phyloP scores from a whole-genome alignment of 805 yeast genomes.

The Wickerhamiella brachini region DNA sequence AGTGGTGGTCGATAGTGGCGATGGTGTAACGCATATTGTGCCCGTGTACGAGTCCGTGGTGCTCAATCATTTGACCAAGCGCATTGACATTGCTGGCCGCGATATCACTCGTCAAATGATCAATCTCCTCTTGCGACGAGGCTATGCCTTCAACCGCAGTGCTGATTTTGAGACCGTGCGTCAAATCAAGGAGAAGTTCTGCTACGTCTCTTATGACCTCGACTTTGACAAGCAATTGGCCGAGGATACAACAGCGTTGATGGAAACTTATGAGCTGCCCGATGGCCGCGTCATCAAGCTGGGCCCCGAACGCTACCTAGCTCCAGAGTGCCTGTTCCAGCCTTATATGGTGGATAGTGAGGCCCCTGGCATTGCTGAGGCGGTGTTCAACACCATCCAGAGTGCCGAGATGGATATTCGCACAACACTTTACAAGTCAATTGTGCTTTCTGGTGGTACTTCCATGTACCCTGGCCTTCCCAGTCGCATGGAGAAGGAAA shows the following conservation, averaged over 20 bases:
- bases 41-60: conserved; percentile 97
- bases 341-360: conserved; percentile 91
- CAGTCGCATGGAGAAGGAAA: conserved; percentile 84
- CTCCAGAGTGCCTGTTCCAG: conserved; percentile 94
- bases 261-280: conserved; percentile 84
- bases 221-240: conserved; percentile 79
- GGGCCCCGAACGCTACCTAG: conserved; percentile 92
- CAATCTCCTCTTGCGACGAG: conserved; percentile 81
- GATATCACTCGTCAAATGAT: conserved; percentile 95
- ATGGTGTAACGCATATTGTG: conserved; percentile 96
- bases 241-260: conserved; percentile 88
- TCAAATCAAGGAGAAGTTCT: conserved; percentile 89
- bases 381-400: conserved; percentile 82
- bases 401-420: conserved; percentile 90
- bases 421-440: conserved; percentile 75
- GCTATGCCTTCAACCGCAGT: conserved; percentile 94
- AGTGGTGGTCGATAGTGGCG: conserved; percentile 97
- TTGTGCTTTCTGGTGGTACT: conserved; percentile 94
- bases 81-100: conserved; percentile 95
- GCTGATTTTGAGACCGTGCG: conserved; percentile 98
- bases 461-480: conserved; percentile 99
- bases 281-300: conserved; percentile 91
- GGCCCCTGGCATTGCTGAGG: conserved; percentile 93
- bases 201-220: conserved; percentile 90
- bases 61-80: conserved; percentile 80